Base-by-base conservation (phyloP, 331 rosid species). In the Malus hybrid region DNA sequence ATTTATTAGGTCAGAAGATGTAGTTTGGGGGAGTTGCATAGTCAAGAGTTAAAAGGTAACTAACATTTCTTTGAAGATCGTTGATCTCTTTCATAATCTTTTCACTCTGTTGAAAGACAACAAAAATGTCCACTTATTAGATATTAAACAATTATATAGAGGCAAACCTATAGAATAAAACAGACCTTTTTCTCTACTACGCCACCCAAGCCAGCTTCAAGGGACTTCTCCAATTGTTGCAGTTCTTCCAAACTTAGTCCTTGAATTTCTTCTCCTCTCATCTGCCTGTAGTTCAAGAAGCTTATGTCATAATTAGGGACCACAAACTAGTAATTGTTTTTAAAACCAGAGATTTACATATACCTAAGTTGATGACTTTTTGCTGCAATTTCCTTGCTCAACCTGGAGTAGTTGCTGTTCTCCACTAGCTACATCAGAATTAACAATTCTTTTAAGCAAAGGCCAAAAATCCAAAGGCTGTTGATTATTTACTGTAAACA, bases 251-350 rank as follows among this genome's bases (percentile, higher is more conserved):
- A 73, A 75, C 74, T 83, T 78, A 94, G 50, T 34, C 87, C 90
- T 67, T 89, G 93, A 52, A 94, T 92, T 80, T 92, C 99, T 75
- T 94, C 99, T 70, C 99, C 99, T 80, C 97, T 94, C 87, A 94
- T 81, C 83, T 89, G 97, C 92, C 99, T 93, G 50, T 20, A 46
- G 59, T 15, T 62, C 24, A 24, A 63, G 27, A 19, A 73, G 16
- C 50, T 55, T 44, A 42, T 20, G 10, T 61, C 46, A 14, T 65
- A 60, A 56, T 44, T 44, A 63, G 5, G 56, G 34, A 19, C 9
- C 12, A 76, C 5, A 39, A 7, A 60, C 33, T n/a, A 24, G 6
- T 29, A 29, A 31, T 5, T 29, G 20, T 33, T 6, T 28, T 62
- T 44, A 10, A 63, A 60, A 32, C 22, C 50, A 14, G 52, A 24